Evolutionary conservation across 352 stramenopile genomes (phyloP).

Genomic region (Phytopythium kandeliae): DNA sequence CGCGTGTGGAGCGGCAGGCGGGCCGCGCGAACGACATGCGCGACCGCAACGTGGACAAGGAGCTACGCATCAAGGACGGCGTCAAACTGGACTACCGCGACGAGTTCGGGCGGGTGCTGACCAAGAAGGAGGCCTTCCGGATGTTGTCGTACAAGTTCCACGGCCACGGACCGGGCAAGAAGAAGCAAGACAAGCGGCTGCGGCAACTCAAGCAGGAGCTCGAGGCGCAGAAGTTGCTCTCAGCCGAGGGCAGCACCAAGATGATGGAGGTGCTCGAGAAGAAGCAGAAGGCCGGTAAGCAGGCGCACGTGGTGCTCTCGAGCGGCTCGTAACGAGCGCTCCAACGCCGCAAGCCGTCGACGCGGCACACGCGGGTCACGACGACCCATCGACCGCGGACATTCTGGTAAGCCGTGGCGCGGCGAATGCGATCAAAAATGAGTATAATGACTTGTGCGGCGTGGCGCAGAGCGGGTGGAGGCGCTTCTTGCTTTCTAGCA

Average conservation of each 20-base stretch:
- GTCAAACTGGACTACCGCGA: slow-evolving; percentile 96
- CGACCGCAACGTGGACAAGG: slow-evolving; percentile 87
- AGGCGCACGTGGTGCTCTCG: slow-evolving; percentile 81
- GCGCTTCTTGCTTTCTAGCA: neutral
- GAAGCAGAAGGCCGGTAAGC: slow-evolving; percentile 76
- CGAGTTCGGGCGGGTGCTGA: slow-evolving; percentile 94
- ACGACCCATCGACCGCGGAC: too few species aligned
- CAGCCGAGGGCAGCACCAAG: slow-evolving; percentile 67
- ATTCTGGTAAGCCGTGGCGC: too few species aligned
- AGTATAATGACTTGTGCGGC: neutral
- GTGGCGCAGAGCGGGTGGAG: too few species aligned
- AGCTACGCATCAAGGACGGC: slow-evolving; percentile 82
- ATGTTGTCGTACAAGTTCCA: slow-evolving; percentile 99
- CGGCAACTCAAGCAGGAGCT: slow-evolving; percentile 85
- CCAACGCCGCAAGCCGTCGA: too few species aligned
- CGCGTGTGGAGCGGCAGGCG: slow-evolving; percentile 86
- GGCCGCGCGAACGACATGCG: slow-evolving; percentile 94
- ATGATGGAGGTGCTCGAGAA: slow-evolving; percentile 86
- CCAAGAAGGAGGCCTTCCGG: slow-evolving; percentile 97
- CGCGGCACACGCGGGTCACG: too few species aligned
- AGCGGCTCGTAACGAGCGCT: slow-evolving; percentile 31
- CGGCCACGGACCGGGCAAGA: slow-evolving; percentile 95
- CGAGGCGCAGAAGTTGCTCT: slow-evolving; percentile 64
- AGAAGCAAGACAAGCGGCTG: slow-evolving; percentile 95
- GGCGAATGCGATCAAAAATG: slow-evolving; percentile 5